A percentile compares a stretch with the other conserved stretches of the same genome.
These are phyloP conservation scores for Aulographum hederae DNA, from an alignment of 2,329 filamentous ascomycete species.

Conservation along the genomic window DNA sequence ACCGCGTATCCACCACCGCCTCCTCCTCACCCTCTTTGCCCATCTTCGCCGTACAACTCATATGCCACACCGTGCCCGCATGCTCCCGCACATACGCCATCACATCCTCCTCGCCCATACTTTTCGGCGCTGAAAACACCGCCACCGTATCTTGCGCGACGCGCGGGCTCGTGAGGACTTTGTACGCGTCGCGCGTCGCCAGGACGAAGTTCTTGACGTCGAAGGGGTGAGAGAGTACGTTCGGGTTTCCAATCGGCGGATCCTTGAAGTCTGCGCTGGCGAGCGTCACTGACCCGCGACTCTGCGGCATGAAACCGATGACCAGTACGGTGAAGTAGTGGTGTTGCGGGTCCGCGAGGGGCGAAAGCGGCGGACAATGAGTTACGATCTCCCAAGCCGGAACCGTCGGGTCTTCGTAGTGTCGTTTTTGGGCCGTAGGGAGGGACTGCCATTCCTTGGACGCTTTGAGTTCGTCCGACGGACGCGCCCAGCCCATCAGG, in stretches of 20 bases:
- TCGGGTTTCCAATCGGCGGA: conserved; percentile 34
- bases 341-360: conserved; percentile 19
- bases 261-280: conserved; percentile 32
- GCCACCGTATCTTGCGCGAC: conserved; percentile 26
- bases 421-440: too few species aligned
- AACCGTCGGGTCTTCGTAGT: too few species aligned
- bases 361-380: too few species aligned
- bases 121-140: conserved; percentile 24
- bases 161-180: conserved; percentile 23
- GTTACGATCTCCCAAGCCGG: too few species aligned
- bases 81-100: conserved; percentile 26
- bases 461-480: neutral
- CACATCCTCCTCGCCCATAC: conserved; percentile 35
- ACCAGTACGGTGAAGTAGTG: conserved; percentile 26
- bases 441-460: neutral
- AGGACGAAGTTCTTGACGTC: conserved; percentile 34
- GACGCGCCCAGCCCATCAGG: neutral
- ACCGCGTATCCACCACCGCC: conserved; percentile 23
- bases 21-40: conserved; percentile 19
- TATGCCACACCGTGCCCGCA: conserved; percentile 33
- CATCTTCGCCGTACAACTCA: conserved; percentile 40
- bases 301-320: conserved; percentile 34
- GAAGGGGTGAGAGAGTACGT: conserved; percentile 33
- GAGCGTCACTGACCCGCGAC: conserved; percentile 31
- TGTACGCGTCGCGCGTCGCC: conserved; percentile 24